A percentile compares a stretch with the other conserved stretches of the same genome.
Evolutionary conservation across 1,284 basidiomycete genomes (phyloP).

Genomic region (Heterobasidion annosum): DNA sequence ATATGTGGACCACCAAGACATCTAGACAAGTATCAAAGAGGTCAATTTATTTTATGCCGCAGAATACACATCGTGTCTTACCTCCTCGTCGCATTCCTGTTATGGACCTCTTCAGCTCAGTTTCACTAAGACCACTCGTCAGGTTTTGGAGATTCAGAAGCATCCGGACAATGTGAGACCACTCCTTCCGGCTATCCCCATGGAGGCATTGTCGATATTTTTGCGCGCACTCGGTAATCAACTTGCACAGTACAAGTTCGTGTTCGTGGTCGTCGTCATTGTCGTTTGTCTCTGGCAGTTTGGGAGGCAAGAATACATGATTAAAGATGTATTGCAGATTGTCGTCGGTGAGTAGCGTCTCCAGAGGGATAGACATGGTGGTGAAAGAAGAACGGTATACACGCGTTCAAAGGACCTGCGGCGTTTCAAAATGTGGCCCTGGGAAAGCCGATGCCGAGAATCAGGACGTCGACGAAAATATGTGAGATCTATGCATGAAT

Average conservation of each 20-base stretch:
- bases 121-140: background rate
- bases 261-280: constrained; percentile 6
- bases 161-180: background rate
- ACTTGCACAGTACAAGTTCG: background rate
- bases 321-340: background rate
- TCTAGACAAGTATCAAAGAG: constrained; percentile 2
- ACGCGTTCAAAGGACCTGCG: no score
- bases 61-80: background rate
- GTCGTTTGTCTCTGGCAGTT: constrained; percentile 19
- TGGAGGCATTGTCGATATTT: background rate
- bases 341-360: background rate
- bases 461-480: no score
- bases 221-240: background rate
- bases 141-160: background rate
- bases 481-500: no score
- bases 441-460: no score
- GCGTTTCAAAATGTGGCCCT: no score
- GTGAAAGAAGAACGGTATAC: no score
- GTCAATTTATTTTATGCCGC: background rate
- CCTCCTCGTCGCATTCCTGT: background rate
- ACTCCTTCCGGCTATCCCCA: background rate
- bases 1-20: constrained; percentile 24
- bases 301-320: constrained; percentile 4
- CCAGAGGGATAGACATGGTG: no score
- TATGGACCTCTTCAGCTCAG: background rate